Evolutionary conservation across 441 rosid species (phyloP).

Genomic region (California macrophylla): DNA sequence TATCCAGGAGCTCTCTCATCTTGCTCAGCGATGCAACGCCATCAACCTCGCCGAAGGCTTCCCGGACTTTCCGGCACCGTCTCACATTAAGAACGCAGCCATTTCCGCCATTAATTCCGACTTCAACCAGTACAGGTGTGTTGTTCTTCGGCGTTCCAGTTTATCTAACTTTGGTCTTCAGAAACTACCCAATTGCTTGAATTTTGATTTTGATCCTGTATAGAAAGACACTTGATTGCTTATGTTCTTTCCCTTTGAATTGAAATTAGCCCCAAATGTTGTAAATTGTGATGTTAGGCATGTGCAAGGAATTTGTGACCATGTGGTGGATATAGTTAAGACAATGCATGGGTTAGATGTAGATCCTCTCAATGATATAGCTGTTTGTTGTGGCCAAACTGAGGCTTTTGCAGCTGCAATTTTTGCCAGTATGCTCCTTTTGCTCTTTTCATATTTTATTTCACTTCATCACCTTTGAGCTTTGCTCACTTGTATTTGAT

Average conservation of each 20-base stretch:
- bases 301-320: slow-evolving; percentile 58
- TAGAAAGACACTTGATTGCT: no score
- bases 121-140: slow-evolving; percentile 50
- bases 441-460: neutral
- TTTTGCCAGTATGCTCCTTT: slow-evolving; percentile 30
- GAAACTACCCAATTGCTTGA: neutral
- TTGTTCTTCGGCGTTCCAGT: neutral
- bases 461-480: neutral
- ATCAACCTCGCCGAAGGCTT: slow-evolving; percentile 59
- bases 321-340: slow-evolving; percentile 30
- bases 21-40: slow-evolving; percentile 44
- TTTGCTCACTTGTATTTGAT: neutral
- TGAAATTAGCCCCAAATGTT: neutral
- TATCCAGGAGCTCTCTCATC: slow-evolving; percentile 42
- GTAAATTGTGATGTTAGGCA: slow-evolving; percentile 26
- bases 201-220: neutral
- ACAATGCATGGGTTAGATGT: slow-evolving; percentile 33
- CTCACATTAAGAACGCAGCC: slow-evolving; percentile 36
- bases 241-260: no score
- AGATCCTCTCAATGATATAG: slow-evolving; percentile 44
- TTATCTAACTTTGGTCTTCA: neutral
- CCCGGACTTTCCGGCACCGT: slow-evolving; percentile 52
- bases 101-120: slow-evolving; percentile 46
- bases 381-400: slow-evolving; percentile 54
- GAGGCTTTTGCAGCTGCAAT: slow-evolving; percentile 58